These are phyloP conservation scores for Erysimum pusillum DNA, from an alignment of 441 rosid genomes.

Conservation along the genomic window DNA sequence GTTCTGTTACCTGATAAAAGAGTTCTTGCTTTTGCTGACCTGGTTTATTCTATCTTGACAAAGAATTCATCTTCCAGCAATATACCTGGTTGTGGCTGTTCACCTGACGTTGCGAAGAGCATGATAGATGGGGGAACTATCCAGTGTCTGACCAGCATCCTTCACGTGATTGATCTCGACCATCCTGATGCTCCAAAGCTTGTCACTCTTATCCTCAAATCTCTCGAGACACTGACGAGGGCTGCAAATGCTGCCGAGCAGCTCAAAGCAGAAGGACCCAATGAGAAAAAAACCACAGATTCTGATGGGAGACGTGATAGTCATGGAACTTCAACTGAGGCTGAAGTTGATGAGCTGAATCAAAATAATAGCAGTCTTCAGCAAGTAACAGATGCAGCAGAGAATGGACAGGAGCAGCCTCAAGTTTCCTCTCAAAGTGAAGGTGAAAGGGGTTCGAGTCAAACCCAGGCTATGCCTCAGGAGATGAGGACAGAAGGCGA, in stretches of 20 bases:
- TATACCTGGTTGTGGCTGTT: conserved; percentile 88
- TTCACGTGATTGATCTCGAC: conserved; percentile 90
- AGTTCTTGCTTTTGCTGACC: conserved; percentile 80
- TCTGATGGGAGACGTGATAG: conserved; percentile 64
- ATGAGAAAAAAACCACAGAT: conserved; percentile 66
- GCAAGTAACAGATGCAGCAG: conserved; percentile 60
- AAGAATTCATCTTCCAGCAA: conserved; percentile 87
- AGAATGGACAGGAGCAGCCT: conserved; percentile 59
- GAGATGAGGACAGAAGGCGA: conserved; percentile 83
- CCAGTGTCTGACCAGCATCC: conserved; percentile 79
- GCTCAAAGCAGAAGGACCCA: conserved; percentile 70
- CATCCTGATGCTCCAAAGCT: conserved; percentile 97
- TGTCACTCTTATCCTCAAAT: conserved; percentile 87
- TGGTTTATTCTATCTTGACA: conserved; percentile 84
- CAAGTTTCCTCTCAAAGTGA: conserved; percentile 62
- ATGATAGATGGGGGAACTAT: conserved; percentile 98
- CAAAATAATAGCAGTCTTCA: conserved; percentile 59
- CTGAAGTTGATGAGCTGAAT: conserved; percentile 59
- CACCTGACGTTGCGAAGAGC: conserved; percentile 95
- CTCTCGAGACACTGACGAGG: conserved; percentile 89
- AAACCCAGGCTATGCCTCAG: conserved; percentile 61
- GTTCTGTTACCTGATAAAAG: conserved; percentile 79
- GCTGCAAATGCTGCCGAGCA: conserved; percentile 95
- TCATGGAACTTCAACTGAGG: conserved; percentile 56
- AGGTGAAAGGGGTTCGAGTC: conserved; percentile 59